Percentiles rank a stretch among this genome's conserved stretches.
Evolutionary conservation across 805 yeast species (phyloP).

Genomic region (Isabelozyma gotoi): DNA sequence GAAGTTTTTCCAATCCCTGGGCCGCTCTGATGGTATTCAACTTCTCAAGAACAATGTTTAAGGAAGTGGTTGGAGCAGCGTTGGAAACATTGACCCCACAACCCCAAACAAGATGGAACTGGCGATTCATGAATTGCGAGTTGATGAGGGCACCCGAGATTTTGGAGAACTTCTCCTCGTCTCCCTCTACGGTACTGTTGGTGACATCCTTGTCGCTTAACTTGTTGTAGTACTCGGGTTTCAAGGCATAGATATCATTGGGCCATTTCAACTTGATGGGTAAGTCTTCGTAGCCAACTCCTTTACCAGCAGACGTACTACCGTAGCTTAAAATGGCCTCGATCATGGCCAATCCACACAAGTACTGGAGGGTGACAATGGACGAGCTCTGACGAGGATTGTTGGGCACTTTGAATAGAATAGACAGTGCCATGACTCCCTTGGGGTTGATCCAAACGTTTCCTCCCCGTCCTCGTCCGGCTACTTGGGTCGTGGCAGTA

Average conservation of each 20-base stretch:
- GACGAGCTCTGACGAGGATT: conserved; percentile 45
- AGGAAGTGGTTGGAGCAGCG: conserved; percentile 89
- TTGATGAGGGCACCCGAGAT: conserved; percentile 84
- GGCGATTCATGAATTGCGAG: conserved; percentile 61
- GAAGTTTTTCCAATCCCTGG: conserved; percentile 43
- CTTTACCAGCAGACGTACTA: conserved; percentile 28
- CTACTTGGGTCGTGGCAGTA: conserved; percentile 79
- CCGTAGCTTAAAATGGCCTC: conserved; percentile 70
- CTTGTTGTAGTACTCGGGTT: conserved; percentile 53
- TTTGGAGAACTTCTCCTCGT: conserved; percentile 69
- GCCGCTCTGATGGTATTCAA: conserved; percentile 53
- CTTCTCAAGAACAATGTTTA: conserved; percentile 65
- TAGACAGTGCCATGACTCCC: conserved; percentile 85
- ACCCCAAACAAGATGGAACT: conserved; percentile 74
- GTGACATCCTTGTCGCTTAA: conserved; percentile 32
- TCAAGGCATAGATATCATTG: conserved; percentile 79
- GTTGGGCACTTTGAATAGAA: conserved; percentile 58
- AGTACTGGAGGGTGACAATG: conserved; percentile 83
- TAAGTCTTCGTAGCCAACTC: conserved; percentile 64
- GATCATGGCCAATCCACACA: conserved; percentile 78
- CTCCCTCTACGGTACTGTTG: conserved; percentile 42
- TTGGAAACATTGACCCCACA: conserved; percentile 84
- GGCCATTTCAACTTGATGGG: conserved; percentile 96
- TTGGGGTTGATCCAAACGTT: conserved; percentile 93
- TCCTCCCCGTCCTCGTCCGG: conserved; percentile 94